Evolutionary conservation across 805 yeast genomes (phyloP), one percentile per base, ranked within the genome.

Genomic region (Candida ponderosae): DNA sequence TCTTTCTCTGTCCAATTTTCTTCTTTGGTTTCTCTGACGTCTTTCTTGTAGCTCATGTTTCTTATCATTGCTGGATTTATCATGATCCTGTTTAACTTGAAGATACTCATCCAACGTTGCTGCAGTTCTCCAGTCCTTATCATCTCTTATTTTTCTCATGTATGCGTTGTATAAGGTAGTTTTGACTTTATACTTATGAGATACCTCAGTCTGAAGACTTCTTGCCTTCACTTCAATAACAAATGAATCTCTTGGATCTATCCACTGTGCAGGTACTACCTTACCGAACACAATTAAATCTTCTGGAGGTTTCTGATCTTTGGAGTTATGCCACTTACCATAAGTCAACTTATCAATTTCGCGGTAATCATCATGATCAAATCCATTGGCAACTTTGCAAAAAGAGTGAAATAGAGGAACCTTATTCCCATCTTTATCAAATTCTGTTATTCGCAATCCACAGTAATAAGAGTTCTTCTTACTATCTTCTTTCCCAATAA

Each of bases 201-300:
- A 57, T 11, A 62, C 63, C 2, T 72, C 63, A 11, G 63, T 55
- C 41, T 76, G 79, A 6, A 87, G 65, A 3, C 88, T 77, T 32
- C 95, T 65, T 0, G 95, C 94, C 51, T 83, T 87, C 15, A 89
- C 76, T 53, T 88, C 95, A 7, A 90, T 50, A 0, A 90, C 90
- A 3, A 89, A 51, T 1, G 95, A 82, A 21, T 83, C 75, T 29
- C 66, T 62, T 0, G 97, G 97, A 40, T 77, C 63, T 20, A 90
- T 82, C 94, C 96, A 89, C 40, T 68, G 71, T 24, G 69, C 74
- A 0, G 96, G 95, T 13, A 62, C 56, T 35, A 70, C 66, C 5
- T 68, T 62, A 1, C 87, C 89, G 60, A 81, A 82, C 38, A 63
- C 61, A 2, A 79, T 36, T 1, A 66, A 28, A 2, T 53, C 46